Evolutionary conservation across 176 grass and related monocot species (phyloP).

Genomic region (Oryza coarctata): DNA sequence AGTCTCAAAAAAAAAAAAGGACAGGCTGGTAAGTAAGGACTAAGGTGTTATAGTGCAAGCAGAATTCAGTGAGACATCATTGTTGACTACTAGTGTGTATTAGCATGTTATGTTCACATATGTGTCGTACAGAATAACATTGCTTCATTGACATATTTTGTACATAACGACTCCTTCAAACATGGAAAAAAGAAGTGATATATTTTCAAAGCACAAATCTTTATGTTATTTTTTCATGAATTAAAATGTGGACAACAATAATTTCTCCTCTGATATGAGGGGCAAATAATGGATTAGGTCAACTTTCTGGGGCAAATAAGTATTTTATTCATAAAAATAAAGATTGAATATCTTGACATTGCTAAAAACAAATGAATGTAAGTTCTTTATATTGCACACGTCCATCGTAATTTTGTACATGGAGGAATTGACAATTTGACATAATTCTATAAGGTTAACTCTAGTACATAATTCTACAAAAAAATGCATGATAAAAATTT

Average conservation of each 20-base stretch:
- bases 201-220: background rate
- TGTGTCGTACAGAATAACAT: background rate
- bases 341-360: background rate
- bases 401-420: background rate
- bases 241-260: background rate
- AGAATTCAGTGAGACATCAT: background rate
- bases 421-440: background rate
- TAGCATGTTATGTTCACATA: background rate
- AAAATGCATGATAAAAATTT: background rate
- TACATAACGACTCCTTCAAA: background rate
- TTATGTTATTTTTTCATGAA: background rate
- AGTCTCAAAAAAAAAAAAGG: too few species aligned
- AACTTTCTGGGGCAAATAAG: background rate
- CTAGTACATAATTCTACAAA: background rate
- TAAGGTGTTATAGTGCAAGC: constrained; percentile 12
- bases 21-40: constrained; percentile 17
- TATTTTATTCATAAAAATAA: background rate
- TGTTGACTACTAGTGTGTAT: background rate
- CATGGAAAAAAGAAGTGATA: background rate
- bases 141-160: background rate
- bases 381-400: background rate
- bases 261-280: background rate
- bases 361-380: background rate
- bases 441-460: background rate
- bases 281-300: background rate